Evolutionary conservation across 2,329 filamentous ascomycete genomes (phyloP).

Genomic region (Trichoderma hamatum): DNA sequence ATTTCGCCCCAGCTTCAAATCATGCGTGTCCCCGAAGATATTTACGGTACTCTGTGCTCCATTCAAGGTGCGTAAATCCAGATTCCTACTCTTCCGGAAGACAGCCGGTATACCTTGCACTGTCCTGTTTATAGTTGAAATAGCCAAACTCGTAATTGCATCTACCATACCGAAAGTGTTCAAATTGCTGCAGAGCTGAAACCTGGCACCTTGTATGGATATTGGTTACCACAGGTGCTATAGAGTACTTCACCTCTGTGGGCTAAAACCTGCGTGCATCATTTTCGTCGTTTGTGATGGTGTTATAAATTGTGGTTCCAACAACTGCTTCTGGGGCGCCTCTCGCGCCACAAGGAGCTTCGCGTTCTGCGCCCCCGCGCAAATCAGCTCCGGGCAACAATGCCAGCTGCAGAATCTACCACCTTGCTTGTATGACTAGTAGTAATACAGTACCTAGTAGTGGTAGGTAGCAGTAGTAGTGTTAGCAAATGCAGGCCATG

Average conservation of each 20-base stretch:
- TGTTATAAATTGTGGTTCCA: background rate
- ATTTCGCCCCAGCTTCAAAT: conserved; percentile 17
- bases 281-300: background rate
- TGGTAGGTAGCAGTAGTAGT: conserved; percentile 6
- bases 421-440: conserved; percentile 18
- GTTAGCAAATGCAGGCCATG: conserved; percentile 7
- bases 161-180: no score
- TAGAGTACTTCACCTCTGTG: background rate
- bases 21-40: conserved; percentile 4
- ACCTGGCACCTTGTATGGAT: background rate
- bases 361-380: background rate
- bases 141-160: no score
- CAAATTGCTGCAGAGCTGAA: background rate
- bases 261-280: background rate
- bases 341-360: background rate
- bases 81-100: background rate
- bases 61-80: background rate
- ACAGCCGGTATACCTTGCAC: background rate
- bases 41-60: background rate
- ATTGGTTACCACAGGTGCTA: background rate
- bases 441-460: no score
- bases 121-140: background rate
- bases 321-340: background rate
- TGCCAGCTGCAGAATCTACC: conserved; percentile 10
- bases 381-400: background rate